phyloP scores from a whole-genome alignment of 1,284 basidiomycete species.

The Mycena sp. region DNA sequence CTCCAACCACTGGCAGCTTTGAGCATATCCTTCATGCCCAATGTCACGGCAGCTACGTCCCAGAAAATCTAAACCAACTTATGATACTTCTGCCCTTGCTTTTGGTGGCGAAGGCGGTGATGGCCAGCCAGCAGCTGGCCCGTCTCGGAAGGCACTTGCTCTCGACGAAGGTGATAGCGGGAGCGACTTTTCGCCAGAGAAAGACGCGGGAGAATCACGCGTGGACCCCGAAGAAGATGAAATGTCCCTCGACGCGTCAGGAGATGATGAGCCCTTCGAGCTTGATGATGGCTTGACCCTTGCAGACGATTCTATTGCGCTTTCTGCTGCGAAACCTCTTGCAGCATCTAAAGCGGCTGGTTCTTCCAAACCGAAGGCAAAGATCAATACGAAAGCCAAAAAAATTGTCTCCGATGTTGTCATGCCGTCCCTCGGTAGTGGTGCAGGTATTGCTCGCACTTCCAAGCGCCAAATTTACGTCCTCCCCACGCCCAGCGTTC shows the following conservation, averaged over 20 bases:
- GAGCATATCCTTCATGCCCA: background rate
- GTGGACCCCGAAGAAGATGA: constrained; percentile 24
- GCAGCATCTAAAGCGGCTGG: background rate
- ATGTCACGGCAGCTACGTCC: constrained; percentile 57
- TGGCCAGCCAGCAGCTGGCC: constrained; percentile 36
- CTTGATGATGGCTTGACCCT: constrained; percentile 18
- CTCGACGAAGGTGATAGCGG: constrained; percentile 48
- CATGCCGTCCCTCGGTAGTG: constrained; percentile 35
- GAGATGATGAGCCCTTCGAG: constrained; percentile 12
- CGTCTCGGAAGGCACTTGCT: constrained; percentile 31
- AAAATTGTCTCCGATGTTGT: constrained; percentile 4
- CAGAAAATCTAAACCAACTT: constrained; percentile 51
- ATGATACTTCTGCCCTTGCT: constrained; percentile 40
- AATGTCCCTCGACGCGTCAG: constrained; percentile 15
- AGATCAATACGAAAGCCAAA: constrained; percentile 33
- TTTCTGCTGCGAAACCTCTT: constrained; percentile 9
- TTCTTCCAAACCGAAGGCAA: constrained; percentile 11
- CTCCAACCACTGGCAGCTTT: background rate
- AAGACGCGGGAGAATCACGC: constrained; percentile 26
- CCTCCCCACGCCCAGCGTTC: constrained; percentile 65
- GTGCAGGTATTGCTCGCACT: constrained; percentile 38
- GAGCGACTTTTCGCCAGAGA: constrained; percentile 46
- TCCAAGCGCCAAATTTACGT: constrained; percentile 59
- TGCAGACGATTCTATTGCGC: constrained; percentile 26
- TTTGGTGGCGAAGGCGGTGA: constrained; percentile 41